Evolutionary conservation across 768 basidiomycete genomes (phyloP), one percentile per base, ranked within the genome.

Genomic region (Tylopilus vinaceipallidus): DNA sequence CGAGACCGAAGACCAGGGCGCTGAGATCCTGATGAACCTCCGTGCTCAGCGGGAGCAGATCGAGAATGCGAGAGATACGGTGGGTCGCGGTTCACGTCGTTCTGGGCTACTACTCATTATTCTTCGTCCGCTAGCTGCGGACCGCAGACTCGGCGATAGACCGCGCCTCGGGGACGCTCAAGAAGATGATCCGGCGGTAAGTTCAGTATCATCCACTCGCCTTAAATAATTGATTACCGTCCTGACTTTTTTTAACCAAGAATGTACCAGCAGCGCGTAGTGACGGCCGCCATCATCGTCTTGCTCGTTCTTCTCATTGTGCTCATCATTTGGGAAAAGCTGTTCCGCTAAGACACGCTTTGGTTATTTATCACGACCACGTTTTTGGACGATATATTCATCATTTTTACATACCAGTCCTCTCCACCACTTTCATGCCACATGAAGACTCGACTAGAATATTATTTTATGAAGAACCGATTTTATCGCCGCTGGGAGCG

Each of bases 1-100:
- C 27, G 95, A 99, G 75, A 98, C 97, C 12, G 97, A 98, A 72
- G 85, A 90, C 63, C 86, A 98, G 37, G 97, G 97, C 9, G 86
- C 93, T 11, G 93, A 93, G 59, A 98, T 99, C 57, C 65, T 99
- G 56, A 68, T 83, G 64, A 93, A 88, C 65, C 75, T 99, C 54
- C 72, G 93, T 47, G 73, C 76, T 2, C 97, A 99, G 71, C 72
- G 97, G 56, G 97, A 98, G 63, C 92, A 94, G 70, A 95, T 99
- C 50, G 88, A 94, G 73, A 88, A 95, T 65, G 81, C 95, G 22
- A 74, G 95, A 60, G 88, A 90, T 69, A 95, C 90, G 38, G 92
- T 95, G 52, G 34, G 86, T 63, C 13, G 7, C 5, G 0, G 39
- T 47, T 35, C 34, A 3, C 29, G 38, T 9, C 29, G 9, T 29